Percentiles rank a stretch among this genome's conserved stretches.
Evolutionary conservation across 2,329 filamentous ascomycete genomes (phyloP).

Genomic region (Fusarium goolgardi): DNA sequence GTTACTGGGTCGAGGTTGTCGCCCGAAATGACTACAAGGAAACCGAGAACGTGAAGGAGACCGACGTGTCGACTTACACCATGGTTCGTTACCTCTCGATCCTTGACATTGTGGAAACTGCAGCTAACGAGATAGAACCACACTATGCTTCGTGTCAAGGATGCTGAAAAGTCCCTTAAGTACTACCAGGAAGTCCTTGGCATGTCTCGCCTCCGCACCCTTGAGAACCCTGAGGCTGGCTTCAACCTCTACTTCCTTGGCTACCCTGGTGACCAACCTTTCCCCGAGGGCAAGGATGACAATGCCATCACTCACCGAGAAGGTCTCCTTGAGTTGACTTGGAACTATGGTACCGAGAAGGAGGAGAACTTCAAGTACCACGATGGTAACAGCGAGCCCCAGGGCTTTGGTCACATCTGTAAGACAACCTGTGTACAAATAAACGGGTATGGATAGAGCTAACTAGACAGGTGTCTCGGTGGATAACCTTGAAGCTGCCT

Average conservation of each 20-base stretch:
- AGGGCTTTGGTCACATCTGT: constrained; percentile 96
- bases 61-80: constrained; percentile 80
- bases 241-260: constrained; percentile 96
- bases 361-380: constrained; percentile 88
- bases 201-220: constrained; percentile 82
- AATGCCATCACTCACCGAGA: constrained; percentile 75
- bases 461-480: constrained; percentile 75
- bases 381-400: constrained; percentile 89
- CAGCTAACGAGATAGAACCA: constrained; percentile 69
- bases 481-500: constrained; percentile 89
- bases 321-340: constrained; percentile 90
- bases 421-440: constrained; percentile 50
- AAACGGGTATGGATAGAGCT: constrained; percentile 21
- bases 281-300: constrained; percentile 56
- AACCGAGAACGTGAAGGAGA: constrained; percentile 77
- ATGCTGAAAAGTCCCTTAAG: constrained; percentile 76
- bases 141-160: constrained; percentile 95
- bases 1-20: constrained; percentile 88
- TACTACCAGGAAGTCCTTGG: constrained; percentile 90
- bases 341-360: constrained; percentile 86
- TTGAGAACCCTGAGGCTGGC: constrained; percentile 74
- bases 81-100: constrained; percentile 58
- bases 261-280: constrained; percentile 71
- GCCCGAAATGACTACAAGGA: constrained; percentile 77
- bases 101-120: not conserved